Evolutionary conservation across 345 rosid genomes (phyloP), one percentile per base, ranked within the genome.

Genomic region (Schrenkiella parvula): DNA sequence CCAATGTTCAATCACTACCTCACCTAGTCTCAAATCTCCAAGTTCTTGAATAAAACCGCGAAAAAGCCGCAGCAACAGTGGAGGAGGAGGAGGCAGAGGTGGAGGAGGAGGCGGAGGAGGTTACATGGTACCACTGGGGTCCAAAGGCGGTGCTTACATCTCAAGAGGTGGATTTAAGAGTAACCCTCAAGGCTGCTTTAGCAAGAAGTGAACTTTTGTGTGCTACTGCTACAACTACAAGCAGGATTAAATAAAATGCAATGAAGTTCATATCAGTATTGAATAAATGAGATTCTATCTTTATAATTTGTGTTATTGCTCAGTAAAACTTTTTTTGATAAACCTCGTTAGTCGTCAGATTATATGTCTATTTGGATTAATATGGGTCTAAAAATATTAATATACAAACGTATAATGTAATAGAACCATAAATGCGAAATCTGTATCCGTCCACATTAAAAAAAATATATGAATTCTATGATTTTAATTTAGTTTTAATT

Each of bases 171-270:
- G 54, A 2, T 72, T 72, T 22, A 64, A 72, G 47, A 62, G 31
- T 53, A 63, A 73, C 21, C 65, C 77, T 32, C 47, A 44, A 64
- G 70, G 15, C 0, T 73, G 55, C 65, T 73, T 73, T 8, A 44
- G 13, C 59, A 72, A 65, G 65, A 73, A 64, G 58, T 73, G 51
- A 50, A 64, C 31, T 19, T 26, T 17, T 43, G 15, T 23, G 18
- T 34, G 18, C n/a, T n/a, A n/a, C n/a, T 28, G 44, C n/a, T 34
- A 37, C 11, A n/a, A 2, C 35, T 51, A 25, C 47, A 69, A 57
- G 26, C 26, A n/a, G n/a, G n/a, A n/a, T n/a, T n/a, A n/a, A n/a
- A n/a, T n/a, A n/a, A n/a, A n/a, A n/a, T n/a, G n/a, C n/a, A n/a
- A n/a, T n/a, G n/a, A n/a, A n/a, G n/a, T n/a, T n/a, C n/a, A n/a